Evolutionary conservation across 768 basidiomycete genomes (phyloP).

Genomic region (Kwoniella newhampshirensis): DNA sequence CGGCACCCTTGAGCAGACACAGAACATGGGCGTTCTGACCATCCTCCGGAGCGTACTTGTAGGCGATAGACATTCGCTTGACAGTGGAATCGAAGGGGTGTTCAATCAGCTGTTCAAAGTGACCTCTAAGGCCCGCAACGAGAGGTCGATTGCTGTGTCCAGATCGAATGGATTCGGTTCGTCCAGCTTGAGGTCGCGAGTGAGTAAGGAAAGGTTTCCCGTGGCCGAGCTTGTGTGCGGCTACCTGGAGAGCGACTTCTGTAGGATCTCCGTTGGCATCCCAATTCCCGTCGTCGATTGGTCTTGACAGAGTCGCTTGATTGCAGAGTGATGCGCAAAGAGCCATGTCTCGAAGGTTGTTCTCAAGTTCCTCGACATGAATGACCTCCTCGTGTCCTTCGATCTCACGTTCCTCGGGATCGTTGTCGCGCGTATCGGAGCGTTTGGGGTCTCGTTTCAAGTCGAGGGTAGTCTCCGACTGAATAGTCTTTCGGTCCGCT

Average conservation of each 20-base stretch:
- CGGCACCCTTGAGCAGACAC: conserved; percentile 54
- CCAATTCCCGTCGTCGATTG: conserved; percentile 54
- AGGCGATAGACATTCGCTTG: conserved; percentile 58
- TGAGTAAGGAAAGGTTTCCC: conserved; percentile 55
- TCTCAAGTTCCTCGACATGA: conserved; percentile 47
- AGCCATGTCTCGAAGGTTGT: conserved; percentile 46
- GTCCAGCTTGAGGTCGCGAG: conserved; percentile 10
- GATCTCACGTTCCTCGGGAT: conserved; percentile 17
- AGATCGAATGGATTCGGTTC: conserved; percentile 19
- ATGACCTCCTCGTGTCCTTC: conserved; percentile 31
- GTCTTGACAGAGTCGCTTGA: conserved; percentile 53
- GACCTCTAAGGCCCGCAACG: conserved; percentile 40
- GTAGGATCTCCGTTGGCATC: conserved; percentile 62
- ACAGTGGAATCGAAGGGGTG: conserved; percentile 60
- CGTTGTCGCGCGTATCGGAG: conserved; percentile 16
- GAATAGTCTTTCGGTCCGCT: conserved; percentile 23
- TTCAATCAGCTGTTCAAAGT: conserved; percentile 54
- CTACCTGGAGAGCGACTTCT: conserved; percentile 62
- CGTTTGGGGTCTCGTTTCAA: conserved; percentile 25
- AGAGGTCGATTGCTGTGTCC: conserved; percentile 29
- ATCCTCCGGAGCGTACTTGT: conserved; percentile 33
- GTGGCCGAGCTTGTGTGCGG: conserved; percentile 59
- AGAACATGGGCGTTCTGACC: conserved; percentile 32
- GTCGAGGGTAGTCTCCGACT: conserved; percentile 14
- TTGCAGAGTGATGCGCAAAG: conserved; percentile 56